Evolutionary conservation across 164 flowering plant genomes (phyloP), one percentile per base, ranked within the genome.

Genomic region (Vitis labrusca): DNA sequence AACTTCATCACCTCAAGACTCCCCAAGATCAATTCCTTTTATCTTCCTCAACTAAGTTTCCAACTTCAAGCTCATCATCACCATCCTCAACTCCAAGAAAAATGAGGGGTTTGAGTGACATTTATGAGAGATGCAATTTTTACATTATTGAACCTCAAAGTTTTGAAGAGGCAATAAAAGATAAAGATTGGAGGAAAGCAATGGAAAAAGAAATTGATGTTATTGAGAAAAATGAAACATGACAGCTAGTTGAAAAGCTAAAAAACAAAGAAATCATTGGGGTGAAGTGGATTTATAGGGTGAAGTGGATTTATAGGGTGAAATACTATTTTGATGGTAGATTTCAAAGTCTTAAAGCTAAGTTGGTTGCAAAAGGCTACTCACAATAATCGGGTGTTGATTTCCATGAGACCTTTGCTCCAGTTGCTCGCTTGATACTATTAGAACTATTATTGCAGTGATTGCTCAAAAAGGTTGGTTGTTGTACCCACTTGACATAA

Each of bases 361-460:
- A 64, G 15, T 48, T 71, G 5, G 64, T 71, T 5, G 69, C 55
- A 9, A 71, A 71, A 16, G 63, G 74, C 1, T 66, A 72, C 27
- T 63, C 63, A 11, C 70, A 72, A 54, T 17, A 51, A 9, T 2
- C 0, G 4, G 53, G 27, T 23, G 27, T 23, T 23, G 27, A 23
- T 23, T 23, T 23, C 27, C 27, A 23, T 23, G 27, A 23, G 27
- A 23, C 27, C 27, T 23, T 23, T 23, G 27, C 2, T 23, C 27
- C 0, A 23, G 2, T 23, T 23, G 27, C 27, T 23, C 2, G 27
- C 27, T 23, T 23, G 27, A 23, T 23, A 1, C 27, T 23, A 23
- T 23, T 23, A 23, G 27, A 23, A 23, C 27, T 23, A 23, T 23
- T 23, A 23, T 23, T 23, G 27, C 27, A 23, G 2, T 23, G 27